Percentiles rank a stretch among this genome's conserved stretches.
Conservation (phyloP, 345 rosid species). For the Excoecaria cochinchinensis region DNA sequence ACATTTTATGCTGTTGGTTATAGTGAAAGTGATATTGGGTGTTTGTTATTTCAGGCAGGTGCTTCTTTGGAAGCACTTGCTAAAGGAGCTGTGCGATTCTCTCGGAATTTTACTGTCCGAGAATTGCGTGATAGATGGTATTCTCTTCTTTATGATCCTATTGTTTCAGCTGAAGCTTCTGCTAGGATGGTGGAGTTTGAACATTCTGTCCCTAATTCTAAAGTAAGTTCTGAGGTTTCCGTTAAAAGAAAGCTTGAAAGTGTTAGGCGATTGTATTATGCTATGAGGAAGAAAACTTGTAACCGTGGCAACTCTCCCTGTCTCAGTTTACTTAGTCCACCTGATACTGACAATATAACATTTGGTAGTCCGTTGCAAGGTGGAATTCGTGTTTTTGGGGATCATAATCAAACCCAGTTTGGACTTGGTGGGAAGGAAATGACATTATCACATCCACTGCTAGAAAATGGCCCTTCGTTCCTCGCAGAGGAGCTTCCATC, state of each 20-base stretch:
- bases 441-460: not conserved
- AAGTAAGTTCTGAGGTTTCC: conserved; percentile 36
- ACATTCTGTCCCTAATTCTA: conserved; percentile 37
- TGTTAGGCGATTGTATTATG: conserved; percentile 27
- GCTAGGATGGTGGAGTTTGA: conserved; percentile 65
- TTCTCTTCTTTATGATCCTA: conserved; percentile 81
- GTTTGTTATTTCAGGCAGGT: conserved; percentile 53
- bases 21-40: not conserved
- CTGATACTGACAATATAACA: not conserved
- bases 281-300: conserved; percentile 18
- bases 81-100: conserved; percentile 89
- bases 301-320: not conserved
- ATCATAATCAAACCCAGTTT: not conserved
- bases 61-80: conserved; percentile 98
- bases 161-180: conserved; percentile 74
- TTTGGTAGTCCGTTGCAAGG: not conserved
- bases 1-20: too few species aligned
- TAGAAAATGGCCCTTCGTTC: conserved; percentile 9
- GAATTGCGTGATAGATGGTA: conserved; percentile 86
- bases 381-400: conserved; percentile 1
- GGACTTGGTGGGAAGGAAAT: conserved; percentile 3
- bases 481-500: conserved; percentile 26
- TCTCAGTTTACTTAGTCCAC: not conserved
- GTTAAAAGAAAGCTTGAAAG: conserved; percentile 67
- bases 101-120: conserved; percentile 56